These are phyloP conservation scores for Xylaria sp. DNA, from an alignment of 495 filamentous ascomycete species.

Conservation along the genomic window DNA sequence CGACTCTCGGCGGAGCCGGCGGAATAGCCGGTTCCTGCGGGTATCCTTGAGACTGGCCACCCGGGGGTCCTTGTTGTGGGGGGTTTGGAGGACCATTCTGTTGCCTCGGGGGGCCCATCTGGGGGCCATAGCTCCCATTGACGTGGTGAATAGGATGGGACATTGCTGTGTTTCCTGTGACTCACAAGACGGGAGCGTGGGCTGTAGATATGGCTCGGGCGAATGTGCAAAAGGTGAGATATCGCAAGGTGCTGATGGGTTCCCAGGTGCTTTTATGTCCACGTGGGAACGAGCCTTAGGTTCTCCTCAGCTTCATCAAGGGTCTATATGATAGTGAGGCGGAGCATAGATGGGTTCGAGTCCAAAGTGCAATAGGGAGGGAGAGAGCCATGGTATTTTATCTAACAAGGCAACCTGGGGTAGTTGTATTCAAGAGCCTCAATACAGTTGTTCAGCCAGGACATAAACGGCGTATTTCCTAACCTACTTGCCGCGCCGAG, in stretches of 20 bases:
- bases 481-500: not conserved
- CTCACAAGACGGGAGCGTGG: not conserved
- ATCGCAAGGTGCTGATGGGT: not conserved
- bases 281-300: not conserved
- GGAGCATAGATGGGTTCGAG: not conserved
- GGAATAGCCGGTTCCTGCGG: not conserved
- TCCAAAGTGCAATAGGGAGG: not conserved
- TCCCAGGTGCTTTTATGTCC: not conserved
- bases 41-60: conserved; percentile 12
- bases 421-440: not conserved
- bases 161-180: not conserved
- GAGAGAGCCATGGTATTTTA: not conserved
- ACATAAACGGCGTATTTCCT: not conserved
- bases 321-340: not conserved
- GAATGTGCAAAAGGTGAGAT: conserved; percentile 14
- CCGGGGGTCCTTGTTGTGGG: conserved; percentile 1
- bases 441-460: not conserved
- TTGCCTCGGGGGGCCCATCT: not conserved
- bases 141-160: not conserved
- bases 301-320: not conserved
- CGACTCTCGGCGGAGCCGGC: conserved; percentile 9
- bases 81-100: not conserved
- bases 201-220: not conserved
- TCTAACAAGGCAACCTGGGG: not conserved
- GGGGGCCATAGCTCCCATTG: conserved; percentile 15